phyloP scores from a whole-genome alignment of 2,329 filamentous ascomycete species.

The Cercospora sp. region DNA sequence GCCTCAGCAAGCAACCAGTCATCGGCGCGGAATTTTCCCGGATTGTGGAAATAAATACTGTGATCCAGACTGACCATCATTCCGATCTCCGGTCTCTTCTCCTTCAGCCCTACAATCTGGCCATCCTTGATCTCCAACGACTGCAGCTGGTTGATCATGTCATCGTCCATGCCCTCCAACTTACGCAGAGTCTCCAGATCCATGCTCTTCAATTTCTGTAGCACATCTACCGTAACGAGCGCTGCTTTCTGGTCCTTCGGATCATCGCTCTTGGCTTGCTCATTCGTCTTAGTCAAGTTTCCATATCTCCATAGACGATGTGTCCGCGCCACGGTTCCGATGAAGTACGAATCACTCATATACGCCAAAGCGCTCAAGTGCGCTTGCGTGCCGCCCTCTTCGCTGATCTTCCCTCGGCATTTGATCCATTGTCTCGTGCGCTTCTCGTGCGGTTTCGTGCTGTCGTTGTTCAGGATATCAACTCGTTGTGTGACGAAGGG shows the following conservation, averaged over 20 bases:
- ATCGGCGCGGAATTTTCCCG: constrained; percentile 52
- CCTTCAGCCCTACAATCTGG: constrained; percentile 51
- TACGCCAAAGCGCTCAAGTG: constrained; percentile 89
- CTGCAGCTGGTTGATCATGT: constrained; percentile 55
- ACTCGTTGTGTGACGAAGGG: constrained; percentile 62
- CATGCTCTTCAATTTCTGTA: constrained; percentile 48
- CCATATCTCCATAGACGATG: constrained; percentile 78
- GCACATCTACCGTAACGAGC: constrained; percentile 43
- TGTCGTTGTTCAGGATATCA: constrained; percentile 57
- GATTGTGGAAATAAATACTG: constrained; percentile 57
- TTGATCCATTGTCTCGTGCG: constrained; percentile 70
- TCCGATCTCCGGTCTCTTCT: constrained; percentile 63
- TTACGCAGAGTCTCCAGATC: constrained; percentile 46
- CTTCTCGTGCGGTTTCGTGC: constrained; percentile 62
- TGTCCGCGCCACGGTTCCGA: constrained; percentile 79
- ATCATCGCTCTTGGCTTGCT: constrained; percentile 17
- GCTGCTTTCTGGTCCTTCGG: constrained; percentile 22
- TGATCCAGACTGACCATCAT: constrained; percentile 86
- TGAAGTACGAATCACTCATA: constrained; percentile 84
- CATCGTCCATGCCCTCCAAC: constrained; percentile 48
- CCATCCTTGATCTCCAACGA: constrained; percentile 42
- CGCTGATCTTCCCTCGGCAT: constrained; percentile 71
- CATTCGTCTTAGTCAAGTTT: constrained; percentile 23
- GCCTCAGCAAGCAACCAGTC: constrained; percentile 81
- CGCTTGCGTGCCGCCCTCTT: constrained; percentile 71